These are phyloP conservation scores for Metarhizium guizhouense DNA, from an alignment of 2,329 filamentous ascomycete species.

Conservation along the genomic window DNA sequence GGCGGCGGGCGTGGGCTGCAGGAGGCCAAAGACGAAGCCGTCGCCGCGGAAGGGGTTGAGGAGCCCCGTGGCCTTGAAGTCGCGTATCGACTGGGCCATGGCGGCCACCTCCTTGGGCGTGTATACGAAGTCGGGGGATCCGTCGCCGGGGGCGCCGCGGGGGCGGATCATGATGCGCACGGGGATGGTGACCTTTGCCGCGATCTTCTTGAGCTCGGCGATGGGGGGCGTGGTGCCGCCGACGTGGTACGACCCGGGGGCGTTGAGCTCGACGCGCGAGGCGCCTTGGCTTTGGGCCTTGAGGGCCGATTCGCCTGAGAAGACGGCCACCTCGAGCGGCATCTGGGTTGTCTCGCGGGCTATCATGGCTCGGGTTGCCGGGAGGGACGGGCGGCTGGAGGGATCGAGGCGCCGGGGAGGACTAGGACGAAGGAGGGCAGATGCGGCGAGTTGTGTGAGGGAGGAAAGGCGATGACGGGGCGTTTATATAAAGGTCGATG, in stretches of 20 bases:
- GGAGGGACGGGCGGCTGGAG: too few relatives aligned
- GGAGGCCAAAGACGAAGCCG: constrained; percentile 47
- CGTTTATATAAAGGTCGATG: too few relatives aligned
- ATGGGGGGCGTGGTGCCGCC: constrained; percentile 44
- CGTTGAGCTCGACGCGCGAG: constrained; percentile 45
- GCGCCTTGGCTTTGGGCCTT: constrained; percentile 34
- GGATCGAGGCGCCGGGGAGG: too few relatives aligned
- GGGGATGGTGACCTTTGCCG: constrained; percentile 23
- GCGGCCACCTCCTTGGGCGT: constrained; percentile 28
- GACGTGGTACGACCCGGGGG: constrained; percentile 35
- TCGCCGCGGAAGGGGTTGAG: constrained; percentile 35
- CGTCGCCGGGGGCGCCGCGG: constrained; percentile 15
- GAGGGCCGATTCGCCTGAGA: constrained; percentile 33
- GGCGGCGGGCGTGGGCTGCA: constrained; percentile 18
- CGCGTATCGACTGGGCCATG: constrained; percentile 33
- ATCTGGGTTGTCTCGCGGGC: constrained; percentile 7
- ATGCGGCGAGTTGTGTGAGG: too few relatives aligned
- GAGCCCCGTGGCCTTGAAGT: constrained; percentile 27
- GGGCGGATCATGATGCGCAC: constrained; percentile 49
- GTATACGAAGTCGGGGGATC: constrained; percentile 39
- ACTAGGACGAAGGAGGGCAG: too few relatives aligned
- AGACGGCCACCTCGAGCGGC: constrained; percentile 45
- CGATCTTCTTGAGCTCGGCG: constrained; percentile 26
- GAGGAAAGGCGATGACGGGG: too few relatives aligned
- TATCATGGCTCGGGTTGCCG: neutral